Evolutionary conservation across 2,329 filamentous ascomycete species (phyloP).

Genomic region (Elsinoe batatas): DNA sequence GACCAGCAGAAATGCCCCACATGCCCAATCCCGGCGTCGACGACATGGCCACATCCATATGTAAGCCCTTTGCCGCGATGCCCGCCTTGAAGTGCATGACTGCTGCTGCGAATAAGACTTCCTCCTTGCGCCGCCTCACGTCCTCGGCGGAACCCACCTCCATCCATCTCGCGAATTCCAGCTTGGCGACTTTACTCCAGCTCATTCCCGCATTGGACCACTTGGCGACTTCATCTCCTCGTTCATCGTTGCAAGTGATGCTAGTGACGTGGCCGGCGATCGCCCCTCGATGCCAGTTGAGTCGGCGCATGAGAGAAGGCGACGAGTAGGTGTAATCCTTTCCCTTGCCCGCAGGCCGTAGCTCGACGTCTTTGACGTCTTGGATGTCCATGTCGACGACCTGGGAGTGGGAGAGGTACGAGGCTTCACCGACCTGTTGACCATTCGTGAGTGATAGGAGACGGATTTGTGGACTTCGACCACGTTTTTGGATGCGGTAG

Average conservation of each 20-base stretch:
- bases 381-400: background rate
- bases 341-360: background rate
- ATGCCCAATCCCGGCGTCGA: background rate
- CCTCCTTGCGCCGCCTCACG: background rate
- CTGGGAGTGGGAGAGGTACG: background rate
- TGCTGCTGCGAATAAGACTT: background rate
- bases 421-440: background rate
- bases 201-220: background rate
- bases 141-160: background rate
- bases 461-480: background rate
- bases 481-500: background rate
- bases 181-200: background rate
- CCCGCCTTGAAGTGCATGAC: background rate
- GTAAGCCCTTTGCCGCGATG: background rate
- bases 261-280: background rate
- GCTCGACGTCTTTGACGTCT: background rate
- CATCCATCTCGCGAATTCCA: slow-evolving; percentile 4
- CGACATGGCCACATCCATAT: background rate
- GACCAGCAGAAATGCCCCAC: background rate
- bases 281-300: background rate
- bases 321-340: slow-evolving; percentile 3
- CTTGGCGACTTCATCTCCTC: background rate
- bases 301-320: background rate
- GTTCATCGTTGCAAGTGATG: background rate
- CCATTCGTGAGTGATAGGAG: background rate